These are phyloP conservation scores for Colletotrichum endophyticum DNA, from an alignment of 2,329 filamentous ascomycete genomes.

Conservation along the genomic window DNA sequence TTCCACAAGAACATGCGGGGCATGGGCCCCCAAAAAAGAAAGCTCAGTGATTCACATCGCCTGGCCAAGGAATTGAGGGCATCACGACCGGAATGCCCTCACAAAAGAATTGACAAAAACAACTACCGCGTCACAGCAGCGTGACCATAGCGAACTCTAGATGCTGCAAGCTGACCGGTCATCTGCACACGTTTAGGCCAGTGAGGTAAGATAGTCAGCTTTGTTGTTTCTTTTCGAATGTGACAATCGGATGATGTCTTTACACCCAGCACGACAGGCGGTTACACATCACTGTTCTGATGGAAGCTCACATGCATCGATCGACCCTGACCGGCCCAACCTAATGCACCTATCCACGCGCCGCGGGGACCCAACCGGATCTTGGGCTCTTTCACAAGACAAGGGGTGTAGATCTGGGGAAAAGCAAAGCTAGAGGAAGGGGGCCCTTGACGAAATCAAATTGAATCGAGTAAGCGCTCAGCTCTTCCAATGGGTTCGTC, in stretches of 20 bases:
- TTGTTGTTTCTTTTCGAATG: neutral
- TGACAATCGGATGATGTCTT: neutral
- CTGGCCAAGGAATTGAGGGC: neutral
- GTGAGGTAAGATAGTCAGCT: neutral
- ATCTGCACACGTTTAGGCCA: neutral
- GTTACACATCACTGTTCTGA: neutral
- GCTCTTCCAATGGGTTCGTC: neutral
- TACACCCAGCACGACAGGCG: neutral
- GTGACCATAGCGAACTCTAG: neutral
- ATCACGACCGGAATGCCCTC: neutral
- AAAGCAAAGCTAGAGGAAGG: neutral
- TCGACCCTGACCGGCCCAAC: neutral
- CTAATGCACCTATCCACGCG: neutral
- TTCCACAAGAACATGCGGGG: constrained; percentile 10
- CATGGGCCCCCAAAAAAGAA: neutral
- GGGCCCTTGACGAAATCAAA: neutral
- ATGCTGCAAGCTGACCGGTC: neutral
- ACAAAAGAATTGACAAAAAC: neutral
- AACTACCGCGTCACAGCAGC: neutral
- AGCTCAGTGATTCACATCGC: neutral
- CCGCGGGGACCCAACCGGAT: neutral
- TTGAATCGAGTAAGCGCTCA: neutral
- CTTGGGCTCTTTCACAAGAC: neutral
- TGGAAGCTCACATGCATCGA: neutral
- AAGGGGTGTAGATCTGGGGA: constrained; percentile 4